Evolutionary conservation across 2,329 filamentous ascomycete genomes (phyloP), one percentile per base, ranked within the genome.

Genomic region (Cladophialophora psammophila): DNA sequence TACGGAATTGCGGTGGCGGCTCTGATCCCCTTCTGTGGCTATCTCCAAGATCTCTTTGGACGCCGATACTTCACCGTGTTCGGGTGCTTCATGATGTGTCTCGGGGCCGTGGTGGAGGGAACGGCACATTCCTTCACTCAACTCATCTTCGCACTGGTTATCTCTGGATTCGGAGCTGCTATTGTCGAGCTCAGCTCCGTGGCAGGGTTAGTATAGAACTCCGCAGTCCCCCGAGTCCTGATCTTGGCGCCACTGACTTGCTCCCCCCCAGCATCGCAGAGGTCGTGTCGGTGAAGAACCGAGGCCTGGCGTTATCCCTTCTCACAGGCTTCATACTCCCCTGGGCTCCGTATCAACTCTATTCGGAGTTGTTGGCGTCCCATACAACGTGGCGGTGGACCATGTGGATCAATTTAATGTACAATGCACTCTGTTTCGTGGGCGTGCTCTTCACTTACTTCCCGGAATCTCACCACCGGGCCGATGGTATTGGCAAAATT

Each of bases 201-300:
- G n/a, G 68, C 68, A 50, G 68, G 68, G 65, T 68, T 40, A 63
- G 65, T n/a, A n/a, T n/a, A n/a, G n/a, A n/a, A n/a, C n/a, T n/a
- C n/a, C n/a, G n/a, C n/a, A n/a, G n/a, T n/a, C n/a, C n/a, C n/a
- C n/a, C n/a, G n/a, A n/a, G n/a, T n/a, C n/a, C n/a, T n/a, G n/a
- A n/a, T n/a, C n/a, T n/a, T n/a, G n/a, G n/a, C n/a, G n/a, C n/a
- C n/a, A n/a, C n/a, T n/a, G n/a, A n/a, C n/a, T n/a, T n/a, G n/a
- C n/a, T n/a, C n/a, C n/a, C n/a, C n/a, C n/a, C 5, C 31, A 63
- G 65, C 18, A 63, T 54, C 57, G 64, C 68, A 9, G 68, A 70
- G 42, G 63, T 70, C 5, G 68, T 70, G 8, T 63, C 68, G 7
- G 68, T 70, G 59, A 69, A 63, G 31, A 62, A 64, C 18, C 63